Evolutionary conservation across 192 early-diverging fungal genomes (phyloP).

Genomic region (Coemansia sp.): DNA sequence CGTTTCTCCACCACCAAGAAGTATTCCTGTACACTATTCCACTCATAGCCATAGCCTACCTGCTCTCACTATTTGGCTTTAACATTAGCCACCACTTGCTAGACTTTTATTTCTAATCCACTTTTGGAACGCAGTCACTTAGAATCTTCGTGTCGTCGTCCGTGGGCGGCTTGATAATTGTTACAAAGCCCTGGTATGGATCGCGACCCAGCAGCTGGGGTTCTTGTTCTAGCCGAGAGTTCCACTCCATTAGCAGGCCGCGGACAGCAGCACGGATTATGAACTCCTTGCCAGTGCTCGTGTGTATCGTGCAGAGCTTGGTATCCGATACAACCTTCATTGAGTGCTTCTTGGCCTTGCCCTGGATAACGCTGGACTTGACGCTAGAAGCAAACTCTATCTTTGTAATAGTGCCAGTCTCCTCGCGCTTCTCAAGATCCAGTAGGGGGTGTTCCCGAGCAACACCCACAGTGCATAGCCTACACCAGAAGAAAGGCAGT

Average conservation of each 20-base stretch:
- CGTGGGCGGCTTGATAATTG: slow-evolving; percentile 37
- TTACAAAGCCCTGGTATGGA: slow-evolving; percentile 23
- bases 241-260: slow-evolving; percentile 49
- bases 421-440: background rate
- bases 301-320: slow-evolving; percentile 35
- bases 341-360: slow-evolving; percentile 46
- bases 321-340: slow-evolving; percentile 32
- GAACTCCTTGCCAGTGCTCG: slow-evolving; percentile 13
- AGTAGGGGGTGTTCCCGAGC: slow-evolving; percentile 32
- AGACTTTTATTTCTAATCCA: slow-evolving; percentile 66
- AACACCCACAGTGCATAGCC: slow-evolving; percentile 35
- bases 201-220: slow-evolving; percentile 9
- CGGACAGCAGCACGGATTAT: slow-evolving; percentile 32
- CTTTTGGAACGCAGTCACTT: slow-evolving; percentile 18
- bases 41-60: slow-evolving; percentile 60
- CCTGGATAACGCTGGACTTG: slow-evolving; percentile 32
- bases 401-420: slow-evolving; percentile 5
- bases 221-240: slow-evolving; percentile 17
- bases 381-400: slow-evolving; percentile 30
- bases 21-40: slow-evolving; percentile 87
- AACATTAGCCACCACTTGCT: slow-evolving; percentile 77
- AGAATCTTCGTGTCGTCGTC: slow-evolving; percentile 30
- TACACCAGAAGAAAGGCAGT: background rate
- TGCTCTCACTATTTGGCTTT: slow-evolving; percentile 67
- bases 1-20: slow-evolving; percentile 86